Evolutionary conservation across 495 filamentous ascomycete species (phyloP), one percentile per base, ranked within the genome.

Genomic region (Podospora conica): DNA sequence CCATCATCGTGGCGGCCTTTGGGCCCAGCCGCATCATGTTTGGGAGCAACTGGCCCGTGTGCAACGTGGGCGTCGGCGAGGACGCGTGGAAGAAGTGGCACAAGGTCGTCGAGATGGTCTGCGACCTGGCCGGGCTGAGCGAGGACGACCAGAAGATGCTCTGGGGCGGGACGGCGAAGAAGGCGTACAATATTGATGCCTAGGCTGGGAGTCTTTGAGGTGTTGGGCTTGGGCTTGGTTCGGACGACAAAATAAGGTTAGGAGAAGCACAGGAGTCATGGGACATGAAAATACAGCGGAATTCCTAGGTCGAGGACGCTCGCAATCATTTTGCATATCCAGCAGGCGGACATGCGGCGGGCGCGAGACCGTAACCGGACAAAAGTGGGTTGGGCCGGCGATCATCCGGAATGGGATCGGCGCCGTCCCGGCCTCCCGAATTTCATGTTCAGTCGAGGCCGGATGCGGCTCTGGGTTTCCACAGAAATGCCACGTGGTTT

Each of bases 1-100:
- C 85, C 56, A 83, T 85, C 6, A 74, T 91, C 0, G 79, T 94
- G 48, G 84, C 86, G 21, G 79, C 82, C 3, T 96, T 96, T 74
- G 85, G 87, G 8, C 76, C 88, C 1, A 73, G 79, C n/a, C 79
- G 91, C 58, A 82, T 93, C 63, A 92, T 97, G 87, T 97, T 92
- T 75, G 93, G 88, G 5, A 91, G 88, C 58, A 91, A 96, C 73
- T 97, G 92, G 93, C 93, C 91, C 2, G 89, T 96, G 4, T 94
- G 92, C 77, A 91, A 88, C 67, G 71, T 90, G 21, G 83, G 84
- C 3, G 85, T 87, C 3, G 86, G 85, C 29, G 74, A 79, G n/a
- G 77, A 70, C 20, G 74, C 82, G 23, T 86, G 84, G 85, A 72
- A 72, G 60, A 84, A 83, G 72, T 86, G 84, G 88, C 83, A 77